Evolutionary conservation across 768 basidiomycete genomes (phyloP).

Genomic region (Lactarius vividus): DNA sequence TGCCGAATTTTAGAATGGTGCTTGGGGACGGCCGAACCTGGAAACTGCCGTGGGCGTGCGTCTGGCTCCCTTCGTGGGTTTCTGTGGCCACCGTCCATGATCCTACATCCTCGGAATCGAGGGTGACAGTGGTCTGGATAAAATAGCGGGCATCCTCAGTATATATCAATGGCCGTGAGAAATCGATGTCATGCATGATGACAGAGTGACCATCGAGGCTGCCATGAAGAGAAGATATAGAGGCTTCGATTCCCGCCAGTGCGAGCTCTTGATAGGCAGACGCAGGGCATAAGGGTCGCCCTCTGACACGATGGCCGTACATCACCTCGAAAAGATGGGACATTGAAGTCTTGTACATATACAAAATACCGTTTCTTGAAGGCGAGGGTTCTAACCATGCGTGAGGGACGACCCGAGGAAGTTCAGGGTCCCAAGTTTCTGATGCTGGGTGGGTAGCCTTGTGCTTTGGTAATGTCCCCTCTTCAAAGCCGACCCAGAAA

Average conservation of each 20-base stretch:
- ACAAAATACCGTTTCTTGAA: conserved; percentile 34
- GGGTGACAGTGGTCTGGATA: conserved; percentile 42
- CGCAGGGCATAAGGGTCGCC: conserved; percentile 55
- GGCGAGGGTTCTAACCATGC: conserved; percentile 35
- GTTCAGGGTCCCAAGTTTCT: conserved; percentile 19
- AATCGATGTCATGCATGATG: conserved; percentile 45
- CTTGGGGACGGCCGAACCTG: conserved; percentile 36
- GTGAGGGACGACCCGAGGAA: conserved; percentile 38
- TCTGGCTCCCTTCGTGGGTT: conserved; percentile 35
- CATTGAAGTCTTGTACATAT: conserved; percentile 56
- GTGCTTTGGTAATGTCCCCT: conserved; percentile 25
- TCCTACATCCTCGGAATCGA: conserved; percentile 38
- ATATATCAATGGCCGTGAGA: conserved; percentile 55
- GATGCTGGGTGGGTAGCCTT: background rate
- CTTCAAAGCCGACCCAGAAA: conserved; percentile 56
- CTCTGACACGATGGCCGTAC: conserved; percentile 53
- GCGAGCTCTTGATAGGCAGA: conserved; percentile 63
- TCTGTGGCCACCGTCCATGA: conserved; percentile 49
- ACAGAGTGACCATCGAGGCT: conserved; percentile 36
- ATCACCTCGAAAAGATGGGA: conserved; percentile 44
- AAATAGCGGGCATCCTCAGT: conserved; percentile 33
- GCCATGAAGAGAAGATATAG: conserved; percentile 35
- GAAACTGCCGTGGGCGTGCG: conserved; percentile 44
- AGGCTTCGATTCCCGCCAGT: conserved; percentile 44
- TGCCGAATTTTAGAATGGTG: conserved; percentile 39